phyloP scores from a whole-genome alignment of 306 rosid genomes.

The Alnus rubra region DNA sequence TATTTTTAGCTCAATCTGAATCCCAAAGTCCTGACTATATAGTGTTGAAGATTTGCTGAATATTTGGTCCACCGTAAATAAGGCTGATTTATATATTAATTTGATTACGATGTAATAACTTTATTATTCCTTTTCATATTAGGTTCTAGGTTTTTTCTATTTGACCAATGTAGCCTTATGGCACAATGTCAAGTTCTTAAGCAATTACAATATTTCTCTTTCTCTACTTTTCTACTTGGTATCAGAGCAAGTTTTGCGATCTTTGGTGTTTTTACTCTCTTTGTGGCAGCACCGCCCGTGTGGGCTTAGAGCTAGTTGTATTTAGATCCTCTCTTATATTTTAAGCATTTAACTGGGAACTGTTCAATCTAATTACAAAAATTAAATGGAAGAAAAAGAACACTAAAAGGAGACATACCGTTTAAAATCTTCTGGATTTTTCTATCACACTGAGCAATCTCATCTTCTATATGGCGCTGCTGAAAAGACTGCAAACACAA shows the following conservation, averaged over 20 bases:
- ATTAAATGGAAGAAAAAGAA: slow-evolving; percentile 15
- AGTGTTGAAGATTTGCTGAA: neutral
- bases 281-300: no score
- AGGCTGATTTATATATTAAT: no score
- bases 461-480: slow-evolving; percentile 62
- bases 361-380: neutral
- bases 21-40: neutral
- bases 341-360: neutral
- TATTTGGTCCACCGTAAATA: no score
- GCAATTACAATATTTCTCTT: no score
- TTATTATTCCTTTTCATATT: no score
- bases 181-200: no score
- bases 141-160: no score
- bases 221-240: no score
- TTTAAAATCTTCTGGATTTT: slow-evolving; percentile 52
- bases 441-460: slow-evolving; percentile 62
- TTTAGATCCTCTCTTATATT: neutral
- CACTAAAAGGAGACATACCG: slow-evolving; percentile 42
- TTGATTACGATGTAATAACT: no score
- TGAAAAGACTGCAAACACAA: slow-evolving; percentile 61
- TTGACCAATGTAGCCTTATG: no score
- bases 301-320: neutral
- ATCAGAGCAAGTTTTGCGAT: no score
- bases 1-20: neutral
- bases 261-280: no score